Evolutionary conservation across 129 eudicot species (phyloP).

Genomic region (Artemisia annua): DNA sequence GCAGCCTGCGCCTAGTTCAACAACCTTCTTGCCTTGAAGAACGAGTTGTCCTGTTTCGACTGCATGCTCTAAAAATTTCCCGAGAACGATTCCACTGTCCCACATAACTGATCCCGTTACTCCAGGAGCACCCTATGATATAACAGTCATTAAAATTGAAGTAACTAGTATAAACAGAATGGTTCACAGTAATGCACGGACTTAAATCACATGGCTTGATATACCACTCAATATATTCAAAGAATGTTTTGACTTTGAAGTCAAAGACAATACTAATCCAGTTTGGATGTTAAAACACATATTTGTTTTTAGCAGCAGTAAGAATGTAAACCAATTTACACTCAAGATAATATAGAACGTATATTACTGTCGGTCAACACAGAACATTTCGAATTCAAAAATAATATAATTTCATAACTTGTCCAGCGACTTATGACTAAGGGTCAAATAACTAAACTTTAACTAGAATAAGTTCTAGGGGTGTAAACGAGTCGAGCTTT

Average conservation of each 20-base stretch:
- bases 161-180: too few species aligned
- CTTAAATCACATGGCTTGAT: too few species aligned
- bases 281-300: neutral
- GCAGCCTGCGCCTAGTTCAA: conserved; percentile 94
- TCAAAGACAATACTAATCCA: neutral
- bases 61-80: conserved; percentile 86
- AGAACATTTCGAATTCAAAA: neutral
- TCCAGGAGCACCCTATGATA: conserved; percentile 69
- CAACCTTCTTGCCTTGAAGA: conserved; percentile 78
- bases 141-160: conserved; percentile 14
- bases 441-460: neutral
- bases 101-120: conserved; percentile 98
- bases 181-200: too few species aligned
- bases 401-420: neutral
- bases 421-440: neutral
- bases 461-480: neutral
- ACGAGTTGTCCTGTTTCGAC: conserved; percentile 53
- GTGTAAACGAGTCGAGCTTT: neutral
- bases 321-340: conserved; percentile 7
- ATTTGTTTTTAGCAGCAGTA: neutral
- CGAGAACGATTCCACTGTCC: conserved; percentile 93
- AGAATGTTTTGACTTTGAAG: neutral
- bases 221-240: too few species aligned
- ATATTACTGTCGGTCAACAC: too few species aligned
- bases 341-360: neutral